These are phyloP conservation scores for Verticillium albo-atrum DNA, from an alignment of 2,329 filamentous ascomycete genomes.

Conservation along the genomic window DNA sequence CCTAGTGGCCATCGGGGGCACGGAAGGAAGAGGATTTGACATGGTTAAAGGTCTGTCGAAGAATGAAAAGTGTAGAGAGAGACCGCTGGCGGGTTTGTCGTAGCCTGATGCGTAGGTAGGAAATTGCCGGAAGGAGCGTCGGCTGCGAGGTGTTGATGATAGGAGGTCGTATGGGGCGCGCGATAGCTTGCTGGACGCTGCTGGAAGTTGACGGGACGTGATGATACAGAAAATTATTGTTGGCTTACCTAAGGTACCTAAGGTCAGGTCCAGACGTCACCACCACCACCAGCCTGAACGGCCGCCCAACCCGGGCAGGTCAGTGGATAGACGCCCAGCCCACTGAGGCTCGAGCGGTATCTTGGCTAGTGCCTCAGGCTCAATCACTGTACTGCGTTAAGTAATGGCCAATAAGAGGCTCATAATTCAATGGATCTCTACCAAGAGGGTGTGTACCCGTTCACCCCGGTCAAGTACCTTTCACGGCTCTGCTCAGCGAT, in stretches of 20 bases:
- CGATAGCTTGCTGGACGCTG: neutral
- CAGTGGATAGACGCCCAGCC: too few relatives aligned
- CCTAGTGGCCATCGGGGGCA: slow-evolving; percentile 36
- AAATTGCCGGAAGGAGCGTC: neutral
- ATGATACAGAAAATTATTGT: neutral
- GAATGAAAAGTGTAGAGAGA: slow-evolving; percentile 9
- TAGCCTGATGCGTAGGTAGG: neutral
- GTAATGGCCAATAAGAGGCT: neutral
- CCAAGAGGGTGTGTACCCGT: neutral
- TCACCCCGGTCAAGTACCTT: too few relatives aligned
- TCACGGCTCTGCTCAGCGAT: neutral
- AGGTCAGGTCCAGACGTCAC: neutral
- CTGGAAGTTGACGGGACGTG: neutral
- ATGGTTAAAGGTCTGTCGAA: slow-evolving; percentile 23
- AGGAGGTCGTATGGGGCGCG: neutral
- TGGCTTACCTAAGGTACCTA: neutral
- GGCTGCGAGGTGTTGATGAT: neutral
- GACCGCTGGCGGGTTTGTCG: neutral
- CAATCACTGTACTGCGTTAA: neutral
- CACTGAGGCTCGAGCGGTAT: neutral
- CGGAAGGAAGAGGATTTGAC: slow-evolving; percentile 43
- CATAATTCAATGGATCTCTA: neutral
- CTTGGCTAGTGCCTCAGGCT: neutral
- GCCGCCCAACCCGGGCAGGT: neutral
- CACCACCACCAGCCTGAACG: neutral